phyloP scores from a whole-genome alignment of 441 rosid genomes.

The Erysimum cheiri region DNA sequence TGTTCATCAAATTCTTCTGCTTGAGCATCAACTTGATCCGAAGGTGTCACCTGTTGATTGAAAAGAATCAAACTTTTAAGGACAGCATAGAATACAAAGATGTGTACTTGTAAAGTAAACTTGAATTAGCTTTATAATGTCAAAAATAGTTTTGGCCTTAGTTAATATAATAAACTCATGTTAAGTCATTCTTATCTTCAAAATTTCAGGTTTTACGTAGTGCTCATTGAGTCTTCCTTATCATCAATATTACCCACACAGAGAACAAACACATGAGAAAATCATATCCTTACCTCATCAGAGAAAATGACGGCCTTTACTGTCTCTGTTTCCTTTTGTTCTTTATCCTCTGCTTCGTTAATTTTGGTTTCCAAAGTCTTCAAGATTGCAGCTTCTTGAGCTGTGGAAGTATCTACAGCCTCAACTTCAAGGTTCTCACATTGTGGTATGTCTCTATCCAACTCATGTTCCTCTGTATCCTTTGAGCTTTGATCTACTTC shows the following conservation, averaged over 20 bases:
- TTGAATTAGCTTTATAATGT: not conserved
- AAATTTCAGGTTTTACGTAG: not conserved
- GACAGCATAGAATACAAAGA: not conserved
- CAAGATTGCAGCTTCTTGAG: constrained; percentile 8
- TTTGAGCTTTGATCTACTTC: constrained; percentile 26
- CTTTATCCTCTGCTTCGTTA: constrained; percentile 25
- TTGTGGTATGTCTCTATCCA: constrained; percentile 16
- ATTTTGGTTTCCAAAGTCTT: constrained; percentile 6
- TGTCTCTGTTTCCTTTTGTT: constrained; percentile 46
- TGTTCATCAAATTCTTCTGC: constrained; percentile 23
- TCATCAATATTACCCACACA: not conserved
- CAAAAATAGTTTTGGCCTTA: not conserved
- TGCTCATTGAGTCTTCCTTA: not conserved
- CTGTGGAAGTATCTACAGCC: constrained; percentile 23
- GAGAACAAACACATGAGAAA: not conserved
- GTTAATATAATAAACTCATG: not conserved
- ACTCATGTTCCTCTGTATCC: constrained; percentile 29
- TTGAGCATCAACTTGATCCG: constrained; percentile 2
- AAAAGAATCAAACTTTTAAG: constrained; percentile 4
- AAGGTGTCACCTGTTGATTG: constrained; percentile 14
- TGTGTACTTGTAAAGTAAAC: not conserved
- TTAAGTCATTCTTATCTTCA: not conserved
- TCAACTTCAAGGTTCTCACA: constrained; percentile 28
- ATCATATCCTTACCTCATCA: constrained; percentile 51
- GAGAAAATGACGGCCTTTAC: constrained; percentile 41